Conservation (phyloP, 257 asterid species). For the Scutellaria minor region DNA sequence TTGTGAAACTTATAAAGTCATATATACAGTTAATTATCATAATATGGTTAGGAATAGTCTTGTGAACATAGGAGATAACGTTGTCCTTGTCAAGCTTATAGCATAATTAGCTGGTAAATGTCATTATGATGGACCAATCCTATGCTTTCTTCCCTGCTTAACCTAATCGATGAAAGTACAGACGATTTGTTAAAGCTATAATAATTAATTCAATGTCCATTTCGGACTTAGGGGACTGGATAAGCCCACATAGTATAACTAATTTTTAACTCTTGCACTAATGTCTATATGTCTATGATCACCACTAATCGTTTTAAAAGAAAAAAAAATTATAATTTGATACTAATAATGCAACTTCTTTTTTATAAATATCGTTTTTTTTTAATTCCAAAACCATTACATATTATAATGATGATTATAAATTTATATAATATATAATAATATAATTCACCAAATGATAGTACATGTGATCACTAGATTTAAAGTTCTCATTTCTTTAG, state of each 20-base stretch:
- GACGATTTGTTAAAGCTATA: conserved; percentile 25
- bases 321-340: too few relatives aligned
- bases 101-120: conserved; percentile 39
- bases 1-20: conserved; percentile 1
- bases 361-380: too few relatives aligned
- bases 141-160: conserved; percentile 31
- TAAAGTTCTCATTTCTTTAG: too few relatives aligned
- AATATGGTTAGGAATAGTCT: conserved; percentile 32
- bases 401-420: too few relatives aligned
- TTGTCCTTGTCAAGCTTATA: conserved; percentile 45
- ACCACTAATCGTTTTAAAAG: too few relatives aligned
- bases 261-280: neutral
- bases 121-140: conserved; percentile 40
- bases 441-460: too few relatives aligned
- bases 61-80: conserved; percentile 35
- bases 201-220: neutral
- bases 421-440: too few relatives aligned
- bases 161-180: conserved; percentile 30
- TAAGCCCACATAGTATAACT: conserved; percentile 16
- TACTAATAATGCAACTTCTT: too few relatives aligned
- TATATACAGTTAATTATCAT: conserved; percentile 23
- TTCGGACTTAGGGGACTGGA: neutral
- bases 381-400: too few relatives aligned
- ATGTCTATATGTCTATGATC: too few relatives aligned
- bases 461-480: too few relatives aligned